Conservation (phyloP, 2,329 filamentous ascomycete genomes). For the Colletotrichum agaves region DNA sequence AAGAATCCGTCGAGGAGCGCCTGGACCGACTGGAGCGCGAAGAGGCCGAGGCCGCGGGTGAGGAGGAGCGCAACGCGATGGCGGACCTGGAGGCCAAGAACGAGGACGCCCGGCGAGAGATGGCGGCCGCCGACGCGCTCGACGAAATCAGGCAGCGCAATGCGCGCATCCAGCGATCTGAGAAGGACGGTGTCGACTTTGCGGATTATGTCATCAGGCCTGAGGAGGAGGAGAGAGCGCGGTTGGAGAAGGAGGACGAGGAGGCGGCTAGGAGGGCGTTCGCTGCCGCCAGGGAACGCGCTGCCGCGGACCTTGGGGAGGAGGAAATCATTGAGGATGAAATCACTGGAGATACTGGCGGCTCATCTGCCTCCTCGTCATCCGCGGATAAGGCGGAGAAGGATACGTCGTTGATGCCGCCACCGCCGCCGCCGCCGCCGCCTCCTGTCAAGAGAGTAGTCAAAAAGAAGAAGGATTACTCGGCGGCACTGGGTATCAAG, state of each 20-base stretch:
- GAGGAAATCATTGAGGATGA: slow-evolving; percentile 55
- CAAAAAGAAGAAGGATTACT: slow-evolving; percentile 89
- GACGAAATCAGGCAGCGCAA: slow-evolving; percentile 95
- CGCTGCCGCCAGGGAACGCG: slow-evolving; percentile 67
- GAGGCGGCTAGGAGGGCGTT: slow-evolving; percentile 86
- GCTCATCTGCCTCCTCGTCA: slow-evolving; percentile 30
- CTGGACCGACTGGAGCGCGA: slow-evolving; percentile 86
- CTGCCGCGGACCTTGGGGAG: slow-evolving; percentile 60
- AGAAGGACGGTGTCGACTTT: slow-evolving; percentile 73
- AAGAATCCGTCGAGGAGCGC: slow-evolving; percentile 88
- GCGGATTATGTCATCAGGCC: slow-evolving; percentile 62
- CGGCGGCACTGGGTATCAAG: slow-evolving; percentile 84
- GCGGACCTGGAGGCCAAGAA: slow-evolving; percentile 95
- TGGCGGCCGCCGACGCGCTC: slow-evolving; percentile 94
- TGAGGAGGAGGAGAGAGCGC: slow-evolving; percentile 68
- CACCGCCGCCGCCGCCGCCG: slow-evolving; percentile 60
- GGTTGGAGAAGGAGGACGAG: slow-evolving; percentile 83
- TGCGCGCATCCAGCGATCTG: slow-evolving; percentile 82
- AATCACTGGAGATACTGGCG: neutral
- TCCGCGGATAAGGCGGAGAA: slow-evolving; percentile 39
- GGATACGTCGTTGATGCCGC: slow-evolving; percentile 47
- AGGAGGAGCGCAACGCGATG: slow-evolving; percentile 88
- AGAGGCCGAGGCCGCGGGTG: slow-evolving; percentile 70
- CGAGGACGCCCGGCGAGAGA: slow-evolving; percentile 90
- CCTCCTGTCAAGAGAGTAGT: slow-evolving; percentile 79